Evolutionary conservation across 2,329 filamentous ascomycete genomes (phyloP).

Genomic region (Aureobasidium sp.): DNA sequence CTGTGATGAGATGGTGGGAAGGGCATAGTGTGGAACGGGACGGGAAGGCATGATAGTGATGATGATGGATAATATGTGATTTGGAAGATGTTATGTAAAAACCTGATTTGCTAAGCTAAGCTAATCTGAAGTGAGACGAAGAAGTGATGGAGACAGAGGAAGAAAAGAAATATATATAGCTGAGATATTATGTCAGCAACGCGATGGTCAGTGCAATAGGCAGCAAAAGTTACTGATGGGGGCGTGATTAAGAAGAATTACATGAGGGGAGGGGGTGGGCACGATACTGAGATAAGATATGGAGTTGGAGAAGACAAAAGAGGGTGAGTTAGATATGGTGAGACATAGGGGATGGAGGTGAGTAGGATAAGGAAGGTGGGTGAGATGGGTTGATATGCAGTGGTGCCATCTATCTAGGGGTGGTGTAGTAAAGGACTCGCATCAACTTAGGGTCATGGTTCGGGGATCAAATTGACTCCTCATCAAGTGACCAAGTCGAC

Average conservation of each 20-base stretch:
- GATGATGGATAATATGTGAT: background rate
- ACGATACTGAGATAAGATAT: background rate
- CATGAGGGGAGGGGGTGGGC: background rate
- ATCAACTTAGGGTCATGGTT: too few species aligned
- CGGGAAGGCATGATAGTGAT: background rate
- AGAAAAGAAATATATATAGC: background rate
- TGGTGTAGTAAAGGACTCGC: too few species aligned
- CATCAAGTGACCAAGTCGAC: too few species aligned
- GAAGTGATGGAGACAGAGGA: background rate
- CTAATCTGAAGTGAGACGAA: background rate
- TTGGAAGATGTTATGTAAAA: background rate
- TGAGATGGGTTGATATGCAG: too few species aligned
- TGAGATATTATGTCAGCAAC: background rate
- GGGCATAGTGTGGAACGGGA: background rate
- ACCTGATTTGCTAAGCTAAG: background rate
- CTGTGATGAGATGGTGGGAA: background rate
- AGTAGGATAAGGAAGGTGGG: too few species aligned
- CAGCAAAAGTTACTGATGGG: background rate
- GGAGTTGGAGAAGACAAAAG: background rate
- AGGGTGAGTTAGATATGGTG: background rate
- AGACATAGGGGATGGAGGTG: too few species aligned
- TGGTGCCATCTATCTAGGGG: too few species aligned
- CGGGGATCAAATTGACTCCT: too few species aligned
- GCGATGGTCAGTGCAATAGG: background rate
- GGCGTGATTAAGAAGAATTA: background rate